phyloP scores from a whole-genome alignment of 2,329 filamentous ascomycete species.

The Colletotrichum echinochloae region DNA sequence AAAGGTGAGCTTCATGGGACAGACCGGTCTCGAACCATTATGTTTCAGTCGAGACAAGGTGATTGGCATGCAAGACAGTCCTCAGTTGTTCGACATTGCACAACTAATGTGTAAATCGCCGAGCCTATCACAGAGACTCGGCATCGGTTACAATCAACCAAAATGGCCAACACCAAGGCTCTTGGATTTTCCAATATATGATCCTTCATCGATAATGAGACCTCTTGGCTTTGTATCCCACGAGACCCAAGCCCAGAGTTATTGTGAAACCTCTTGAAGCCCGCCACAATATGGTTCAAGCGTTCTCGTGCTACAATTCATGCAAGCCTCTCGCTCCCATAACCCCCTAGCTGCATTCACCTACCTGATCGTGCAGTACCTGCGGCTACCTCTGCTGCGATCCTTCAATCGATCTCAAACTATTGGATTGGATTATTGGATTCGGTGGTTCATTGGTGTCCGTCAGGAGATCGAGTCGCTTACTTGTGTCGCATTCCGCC shows the following conservation, averaged over 20 bases:
- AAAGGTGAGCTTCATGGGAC: neutral
- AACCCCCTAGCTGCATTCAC: neutral
- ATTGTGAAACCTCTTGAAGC: neutral
- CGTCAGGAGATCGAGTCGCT: neutral
- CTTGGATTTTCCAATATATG: neutral
- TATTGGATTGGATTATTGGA: neutral
- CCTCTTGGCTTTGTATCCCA: neutral
- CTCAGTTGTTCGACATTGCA: too few species aligned
- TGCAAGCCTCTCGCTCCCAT: neutral
- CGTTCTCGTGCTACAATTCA: neutral
- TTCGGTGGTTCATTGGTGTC: neutral
- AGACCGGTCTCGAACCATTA: neutral
- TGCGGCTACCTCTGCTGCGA: neutral
- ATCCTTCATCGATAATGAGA: neutral
- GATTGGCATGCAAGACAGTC: neutral
- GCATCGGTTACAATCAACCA: neutral
- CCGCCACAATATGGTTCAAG: neutral
- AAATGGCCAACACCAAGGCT: too few species aligned
- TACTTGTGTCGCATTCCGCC: neutral
- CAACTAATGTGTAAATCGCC: rapidly evolving
- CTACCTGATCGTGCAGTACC: neutral
- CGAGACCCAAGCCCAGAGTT: neutral
- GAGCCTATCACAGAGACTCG: neutral
- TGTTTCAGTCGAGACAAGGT: neutral
- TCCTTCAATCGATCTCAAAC: neutral